Evolutionary conservation across 176 grass and related monocot genomes (phyloP).

Genomic region (Avena insularis): DNA sequence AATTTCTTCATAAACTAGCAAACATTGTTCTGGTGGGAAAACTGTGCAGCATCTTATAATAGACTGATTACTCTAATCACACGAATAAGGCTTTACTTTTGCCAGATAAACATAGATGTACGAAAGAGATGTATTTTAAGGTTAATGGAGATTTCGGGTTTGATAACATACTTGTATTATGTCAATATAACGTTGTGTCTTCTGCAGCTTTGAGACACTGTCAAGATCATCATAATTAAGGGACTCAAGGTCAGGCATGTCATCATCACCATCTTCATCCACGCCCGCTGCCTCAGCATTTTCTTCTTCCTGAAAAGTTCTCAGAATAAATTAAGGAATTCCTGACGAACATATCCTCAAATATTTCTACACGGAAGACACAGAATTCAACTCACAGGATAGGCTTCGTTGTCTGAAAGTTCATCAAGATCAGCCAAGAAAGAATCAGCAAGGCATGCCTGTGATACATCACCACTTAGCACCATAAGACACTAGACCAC

Average conservation of each 20-base stretch:
- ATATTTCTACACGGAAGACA: background rate
- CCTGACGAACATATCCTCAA: background rate
- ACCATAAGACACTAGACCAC: background rate
- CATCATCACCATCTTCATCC: slow-evolving; percentile 61
- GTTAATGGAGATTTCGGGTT: slow-evolving; percentile 12
- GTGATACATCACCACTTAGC: background rate
- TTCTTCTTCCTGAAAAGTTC: slow-evolving; percentile 58
- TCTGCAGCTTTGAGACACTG: slow-evolving; percentile 76
- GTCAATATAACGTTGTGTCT: slow-evolving; percentile 68
- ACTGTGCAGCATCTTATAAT: background rate
- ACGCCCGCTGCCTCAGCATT: slow-evolving; percentile 46
- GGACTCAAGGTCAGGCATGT: slow-evolving; percentile 61
- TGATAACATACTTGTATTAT: slow-evolving; percentile 64
- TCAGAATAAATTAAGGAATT: slow-evolving; percentile 14
- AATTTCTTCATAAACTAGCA: background rate
- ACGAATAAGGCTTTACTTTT: background rate
- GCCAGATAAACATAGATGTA: background rate
- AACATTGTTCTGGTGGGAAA: background rate
- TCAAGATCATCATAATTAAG: slow-evolving; percentile 74
- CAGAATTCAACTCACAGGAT: slow-evolving; percentile 67
- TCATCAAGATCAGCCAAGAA: slow-evolving; percentile 95
- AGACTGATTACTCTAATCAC: background rate
- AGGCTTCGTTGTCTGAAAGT: slow-evolving; percentile 84
- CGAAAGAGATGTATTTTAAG: background rate
- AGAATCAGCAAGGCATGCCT: slow-evolving; percentile 95